Evolutionary conservation across 2,329 filamentous ascomycete species (phyloP).

Genomic region (Penicillium sp.): DNA sequence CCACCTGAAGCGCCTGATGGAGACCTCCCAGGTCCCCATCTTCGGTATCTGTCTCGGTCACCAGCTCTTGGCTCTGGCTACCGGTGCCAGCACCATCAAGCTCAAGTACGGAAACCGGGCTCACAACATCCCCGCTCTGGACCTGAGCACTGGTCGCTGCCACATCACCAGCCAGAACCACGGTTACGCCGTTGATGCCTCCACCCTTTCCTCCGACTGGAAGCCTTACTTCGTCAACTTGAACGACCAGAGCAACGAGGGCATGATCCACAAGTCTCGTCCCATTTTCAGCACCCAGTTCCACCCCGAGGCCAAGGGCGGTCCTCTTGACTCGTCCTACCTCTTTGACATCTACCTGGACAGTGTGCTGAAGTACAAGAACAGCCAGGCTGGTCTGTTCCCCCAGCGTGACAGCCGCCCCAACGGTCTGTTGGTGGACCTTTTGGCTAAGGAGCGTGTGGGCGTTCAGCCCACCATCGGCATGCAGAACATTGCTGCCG

Average conservation of each 20-base stretch:
- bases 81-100: conserved; percentile 89
- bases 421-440: conserved; percentile 82
- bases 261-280: conserved; percentile 88
- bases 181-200: conserved; percentile 89
- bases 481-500: conserved; percentile 44
- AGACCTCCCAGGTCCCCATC: conserved; percentile 84
- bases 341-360: conserved; percentile 96
- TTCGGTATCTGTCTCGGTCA: conserved; percentile 98
- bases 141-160: conserved; percentile 93
- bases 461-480: conserved; percentile 74
- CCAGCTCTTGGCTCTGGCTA: conserved; percentile 87
- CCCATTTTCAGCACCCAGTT: conserved; percentile 99
- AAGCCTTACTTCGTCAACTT: conserved; percentile 99
- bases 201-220: conserved; percentile 80
- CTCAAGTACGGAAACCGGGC: conserved; percentile 99
- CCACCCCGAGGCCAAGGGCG: conserved; percentile 97
- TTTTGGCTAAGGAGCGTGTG: conserved; percentile 91
- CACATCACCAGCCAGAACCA: conserved; percentile 99
- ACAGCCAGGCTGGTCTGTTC: conserved; percentile 68
- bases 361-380: conserved; percentile 86
- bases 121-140: conserved; percentile 95
- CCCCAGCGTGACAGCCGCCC: conserved; percentile 81
- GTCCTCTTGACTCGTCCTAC: conserved; percentile 92
- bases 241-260: conserved; percentile 97
- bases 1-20: conserved; percentile 87